Conservation (phyloP, 306 rosid species). For the Dryas drummondii region DNA sequence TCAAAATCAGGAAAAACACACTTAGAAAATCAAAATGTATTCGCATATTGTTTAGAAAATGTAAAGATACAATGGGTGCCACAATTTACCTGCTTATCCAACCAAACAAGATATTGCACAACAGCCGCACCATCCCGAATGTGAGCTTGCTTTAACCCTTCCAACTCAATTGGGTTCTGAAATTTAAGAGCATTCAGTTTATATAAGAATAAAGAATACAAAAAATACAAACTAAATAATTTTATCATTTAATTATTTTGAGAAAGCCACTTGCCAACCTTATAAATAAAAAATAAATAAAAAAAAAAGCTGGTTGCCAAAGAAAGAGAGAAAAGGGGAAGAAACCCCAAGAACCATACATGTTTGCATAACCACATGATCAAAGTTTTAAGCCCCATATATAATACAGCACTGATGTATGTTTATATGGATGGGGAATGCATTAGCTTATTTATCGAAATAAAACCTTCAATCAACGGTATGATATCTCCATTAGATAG, state of each 20-base stretch:
- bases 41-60: constrained; percentile 9
- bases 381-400: too few species aligned
- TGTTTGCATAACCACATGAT: too few species aligned
- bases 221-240: not conserved
- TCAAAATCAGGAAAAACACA: not conserved
- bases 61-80: constrained; percentile 25
- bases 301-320: too few species aligned
- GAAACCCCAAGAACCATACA: too few species aligned
- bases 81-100: constrained; percentile 71
- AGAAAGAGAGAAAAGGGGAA: too few species aligned
- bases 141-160: constrained; percentile 79
- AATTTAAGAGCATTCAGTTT: constrained; percentile 22
- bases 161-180: constrained; percentile 88
- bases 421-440: too few species aligned
- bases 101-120: constrained; percentile 93
- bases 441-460: too few species aligned
- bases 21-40: not conserved
- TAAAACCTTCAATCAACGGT: not conserved
- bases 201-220: constrained; percentile 8
- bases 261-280: too few species aligned
- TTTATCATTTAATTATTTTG: too few species aligned
- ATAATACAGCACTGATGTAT: too few species aligned
- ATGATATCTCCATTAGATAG: constrained; percentile 1
- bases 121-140: constrained; percentile 96
- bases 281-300: too few species aligned